Evolutionary conservation across 305 asterid genomes (phyloP).

Genomic region (Stenogyne calaminthoides): DNA sequence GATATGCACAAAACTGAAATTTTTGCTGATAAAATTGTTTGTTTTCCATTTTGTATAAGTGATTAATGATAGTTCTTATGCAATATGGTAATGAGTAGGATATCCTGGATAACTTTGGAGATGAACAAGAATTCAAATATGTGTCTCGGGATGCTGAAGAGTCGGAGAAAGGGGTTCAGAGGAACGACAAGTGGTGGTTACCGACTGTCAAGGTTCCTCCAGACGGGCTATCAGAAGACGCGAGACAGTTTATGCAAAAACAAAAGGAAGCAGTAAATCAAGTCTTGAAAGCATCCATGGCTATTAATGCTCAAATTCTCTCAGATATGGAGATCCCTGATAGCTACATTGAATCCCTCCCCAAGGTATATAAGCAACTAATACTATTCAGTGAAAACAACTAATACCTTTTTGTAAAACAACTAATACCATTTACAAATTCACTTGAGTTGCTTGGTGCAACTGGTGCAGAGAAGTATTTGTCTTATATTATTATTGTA

Average conservation of each 20-base stretch:
- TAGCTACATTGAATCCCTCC: slow-evolving; percentile 82
- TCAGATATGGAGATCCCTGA: slow-evolving; percentile 91
- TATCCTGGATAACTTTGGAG: slow-evolving; percentile 63
- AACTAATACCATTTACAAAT: too few species aligned
- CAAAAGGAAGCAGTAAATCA: slow-evolving; percentile 67
- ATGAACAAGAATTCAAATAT: slow-evolving; percentile 72
- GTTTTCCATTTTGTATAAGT: neutral
- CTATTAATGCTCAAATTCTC: slow-evolving; percentile 82
- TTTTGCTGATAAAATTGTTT: neutral
- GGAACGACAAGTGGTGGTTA: slow-evolving; percentile 87
- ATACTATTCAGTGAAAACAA: too few species aligned
- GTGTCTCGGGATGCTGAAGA: slow-evolving; percentile 72
- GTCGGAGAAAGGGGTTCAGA: slow-evolving; percentile 69
- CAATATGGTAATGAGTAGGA: slow-evolving; percentile 40
- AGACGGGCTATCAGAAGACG: slow-evolving; percentile 63
- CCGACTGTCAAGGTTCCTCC: slow-evolving; percentile 88
- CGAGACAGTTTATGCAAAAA: slow-evolving; percentile 46
- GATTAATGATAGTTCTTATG: neutral
- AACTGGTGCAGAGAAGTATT: too few species aligned
- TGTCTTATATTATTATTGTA: too few species aligned
- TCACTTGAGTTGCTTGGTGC: too few species aligned
- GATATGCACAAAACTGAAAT: slow-evolving; percentile 15
- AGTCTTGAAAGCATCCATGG: slow-evolving; percentile 89
- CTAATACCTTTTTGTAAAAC: too few species aligned
- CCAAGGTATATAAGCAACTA: slow-evolving; percentile 53